Conservation (phyloP, 768 basidiomycete genomes). For the Wakefieldia striispora region DNA sequence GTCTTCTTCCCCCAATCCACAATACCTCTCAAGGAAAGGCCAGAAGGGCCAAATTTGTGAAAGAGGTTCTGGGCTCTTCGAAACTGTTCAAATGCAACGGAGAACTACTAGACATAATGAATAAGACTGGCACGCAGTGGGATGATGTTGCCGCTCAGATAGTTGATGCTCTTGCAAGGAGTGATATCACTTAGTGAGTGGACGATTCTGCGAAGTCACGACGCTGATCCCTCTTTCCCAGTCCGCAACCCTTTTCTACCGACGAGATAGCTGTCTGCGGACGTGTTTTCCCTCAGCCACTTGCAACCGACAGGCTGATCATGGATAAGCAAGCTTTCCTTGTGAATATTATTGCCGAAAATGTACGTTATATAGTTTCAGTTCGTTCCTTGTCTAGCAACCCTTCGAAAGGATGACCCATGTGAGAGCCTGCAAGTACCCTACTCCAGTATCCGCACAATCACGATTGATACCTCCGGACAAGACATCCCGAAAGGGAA, state of each 20-base stretch:
- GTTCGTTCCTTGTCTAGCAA: slow-evolving; percentile 1
- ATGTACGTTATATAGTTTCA: slow-evolving; percentile 8
- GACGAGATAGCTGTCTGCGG: slow-evolving; percentile 39
- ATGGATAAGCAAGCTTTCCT: slow-evolving; percentile 50
- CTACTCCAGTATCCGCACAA: slow-evolving; percentile 34
- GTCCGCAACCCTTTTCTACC: slow-evolving; percentile 60
- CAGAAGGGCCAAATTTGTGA: slow-evolving; percentile 47
- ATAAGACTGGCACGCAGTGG: slow-evolving; percentile 48
- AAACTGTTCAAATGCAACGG: slow-evolving; percentile 35
- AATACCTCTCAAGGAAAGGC: slow-evolving; percentile 32
- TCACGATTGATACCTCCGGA: slow-evolving; percentile 26
- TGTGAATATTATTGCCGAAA: slow-evolving; percentile 42
- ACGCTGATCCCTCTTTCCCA: slow-evolving; percentile 23
- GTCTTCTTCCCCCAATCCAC: slow-evolving; percentile 48
- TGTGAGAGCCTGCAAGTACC: slow-evolving; percentile 51
- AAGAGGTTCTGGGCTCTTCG: slow-evolving; percentile 46
- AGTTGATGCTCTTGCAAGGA: slow-evolving; percentile 44
- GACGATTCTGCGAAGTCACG: neutral
- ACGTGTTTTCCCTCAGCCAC: slow-evolving; percentile 32
- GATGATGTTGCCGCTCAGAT: slow-evolving; percentile 48
- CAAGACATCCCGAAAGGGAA: slow-evolving; percentile 16
- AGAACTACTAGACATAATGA: slow-evolving; percentile 41
- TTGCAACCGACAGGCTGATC: slow-evolving; percentile 46
- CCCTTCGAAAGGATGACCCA: slow-evolving; percentile 39
- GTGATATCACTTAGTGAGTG: slow-evolving; percentile 49